Evolutionary conservation across 1,139 yeast species (phyloP), one percentile per base, ranked within the genome.

Genomic region (Candida anutae): DNA sequence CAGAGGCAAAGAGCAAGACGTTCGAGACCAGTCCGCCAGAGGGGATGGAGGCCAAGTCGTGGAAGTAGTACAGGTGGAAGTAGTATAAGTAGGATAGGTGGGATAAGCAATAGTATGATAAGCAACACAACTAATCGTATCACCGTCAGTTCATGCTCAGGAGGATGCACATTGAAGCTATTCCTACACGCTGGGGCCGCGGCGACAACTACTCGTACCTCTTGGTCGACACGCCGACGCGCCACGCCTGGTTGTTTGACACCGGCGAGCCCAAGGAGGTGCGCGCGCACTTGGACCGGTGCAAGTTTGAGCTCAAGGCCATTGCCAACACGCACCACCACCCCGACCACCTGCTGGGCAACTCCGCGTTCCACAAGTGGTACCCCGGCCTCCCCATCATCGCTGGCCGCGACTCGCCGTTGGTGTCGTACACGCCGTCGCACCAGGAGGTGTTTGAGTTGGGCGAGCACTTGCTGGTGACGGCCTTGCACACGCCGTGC

Each of bases 321-420:
- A 80, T 90, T 36, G 94, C 84, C 30, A 90, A 90, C 52, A 90
- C 98, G 1, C 98, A 90, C 48, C 97, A 93, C 50, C 98, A 90
- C 51, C 73, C 76, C 44, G 99, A 90, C 49, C 98, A 90, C 55
- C 69, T 96, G 1, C 95, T 84, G 14, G 99, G 99, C 2, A 90
- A 90, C 49, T 54, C 59, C 17, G 62, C 56, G 15, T 53, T 53
- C 42, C 65, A 58, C 35, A 45, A 49, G 25, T 42, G 42, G 27
- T 69, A 63, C 39, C 75, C 79, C 1, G 62, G 56, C 24, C 46
- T 79, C 27, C 87, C 88, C 1, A 61, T 88, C n/a, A 78, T 85
- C 47, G 96, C 88, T 1, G 98, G 99, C 9, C 70, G 66, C 34
- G 85, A 82, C 45, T 78, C 85, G 2, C 84, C 85, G 1, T 48